Evolutionary conservation across 208 protist species (phyloP).

Genomic region (Acanthamoeba pearcei): DNA sequence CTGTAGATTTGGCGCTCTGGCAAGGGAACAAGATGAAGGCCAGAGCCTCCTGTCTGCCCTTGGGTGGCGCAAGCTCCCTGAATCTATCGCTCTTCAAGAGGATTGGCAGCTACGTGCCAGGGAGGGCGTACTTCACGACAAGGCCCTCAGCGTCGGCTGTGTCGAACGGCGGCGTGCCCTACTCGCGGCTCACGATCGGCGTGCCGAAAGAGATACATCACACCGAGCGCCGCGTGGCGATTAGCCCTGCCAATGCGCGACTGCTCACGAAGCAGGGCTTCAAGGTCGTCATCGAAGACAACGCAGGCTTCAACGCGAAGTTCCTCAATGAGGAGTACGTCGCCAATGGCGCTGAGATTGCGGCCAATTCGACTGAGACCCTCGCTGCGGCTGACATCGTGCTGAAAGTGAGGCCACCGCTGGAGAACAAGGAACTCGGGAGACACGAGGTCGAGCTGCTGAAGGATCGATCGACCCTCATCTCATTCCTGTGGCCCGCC

Average conservation of each 20-base stretch:
- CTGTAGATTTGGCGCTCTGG: background rate
- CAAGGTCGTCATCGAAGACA: conserved; percentile 87
- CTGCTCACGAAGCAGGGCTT: conserved; percentile 87
- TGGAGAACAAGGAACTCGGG: conserved; percentile 41
- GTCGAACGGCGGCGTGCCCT: background rate
- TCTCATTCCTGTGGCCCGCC: conserved; percentile 89
- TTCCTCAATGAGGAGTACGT: conserved; percentile 89
- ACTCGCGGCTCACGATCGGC: conserved; percentile 78
- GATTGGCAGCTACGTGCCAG: conserved; percentile 40
- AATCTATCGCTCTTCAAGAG: background rate
- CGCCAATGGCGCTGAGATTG: conserved; percentile 87
- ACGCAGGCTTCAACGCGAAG: conserved; percentile 86
- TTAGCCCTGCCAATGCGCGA: conserved; percentile 83
- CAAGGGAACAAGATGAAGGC: background rate
- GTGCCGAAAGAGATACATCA: conserved; percentile 82
- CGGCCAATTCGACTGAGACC: conserved; percentile 71
- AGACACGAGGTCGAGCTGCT: conserved; percentile 86
- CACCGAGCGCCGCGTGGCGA: conserved; percentile 86
- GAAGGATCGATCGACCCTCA: conserved; percentile 81
- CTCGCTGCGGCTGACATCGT: conserved; percentile 87
- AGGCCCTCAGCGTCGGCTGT: background rate
- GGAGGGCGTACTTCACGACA: conserved; percentile 12
- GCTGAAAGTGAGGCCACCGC: conserved; percentile 89
- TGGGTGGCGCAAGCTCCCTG: background rate
- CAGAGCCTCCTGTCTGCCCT: background rate